Evolutionary conservation across 2,329 filamentous ascomycete species (phyloP), one percentile per base, ranked within the genome.

Genomic region (Colletotrichum sp.): DNA sequence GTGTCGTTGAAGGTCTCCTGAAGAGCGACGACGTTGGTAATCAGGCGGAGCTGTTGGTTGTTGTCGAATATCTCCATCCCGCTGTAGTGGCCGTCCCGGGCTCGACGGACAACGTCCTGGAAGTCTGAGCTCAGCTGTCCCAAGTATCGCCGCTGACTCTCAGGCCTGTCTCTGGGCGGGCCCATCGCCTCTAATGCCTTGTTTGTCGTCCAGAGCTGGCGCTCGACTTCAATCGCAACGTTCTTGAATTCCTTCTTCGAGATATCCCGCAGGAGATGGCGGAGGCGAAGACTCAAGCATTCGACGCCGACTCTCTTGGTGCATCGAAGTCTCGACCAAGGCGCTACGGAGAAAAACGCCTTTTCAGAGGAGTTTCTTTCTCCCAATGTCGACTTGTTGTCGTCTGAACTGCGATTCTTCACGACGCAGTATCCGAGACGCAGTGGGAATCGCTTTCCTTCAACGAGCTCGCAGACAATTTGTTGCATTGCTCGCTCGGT

Each of bases 371-470:
- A 63, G 8, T 83, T 78, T 0, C 87, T 83, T 1, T 85, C 77
- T 1, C 79, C 72, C 0, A 85, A 71, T 0, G 79, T 82, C 1
- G 84, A 83, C 1, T 79, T 71, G 0, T 61, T 77, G 7, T 89
- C 87, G 59, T 71, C 0, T 85, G 78, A 1, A 5, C 74, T 0
- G 77, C 88, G 85, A 32, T 89, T 90, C 68, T 86, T 85, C 65
- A 91, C 86, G 0, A 90, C 79, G 22, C 83, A 89, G 68, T 89
- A 90, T 0, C 89, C 88, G 0, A 91, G 83, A 2, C 83, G 83
- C 0, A 90, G 80, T 2, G 85, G 80, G 2, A 83, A 82, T 4
- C 84, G 82, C 16, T 85, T 86, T 0, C 87, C 87, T 0, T 68
- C 61, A 0, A 90, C 83, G 0, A 89, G 84, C 6, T 89, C 83